Conservation (phyloP, 768 basidiomycete species). For the Mrakia hoshinonis region DNA sequence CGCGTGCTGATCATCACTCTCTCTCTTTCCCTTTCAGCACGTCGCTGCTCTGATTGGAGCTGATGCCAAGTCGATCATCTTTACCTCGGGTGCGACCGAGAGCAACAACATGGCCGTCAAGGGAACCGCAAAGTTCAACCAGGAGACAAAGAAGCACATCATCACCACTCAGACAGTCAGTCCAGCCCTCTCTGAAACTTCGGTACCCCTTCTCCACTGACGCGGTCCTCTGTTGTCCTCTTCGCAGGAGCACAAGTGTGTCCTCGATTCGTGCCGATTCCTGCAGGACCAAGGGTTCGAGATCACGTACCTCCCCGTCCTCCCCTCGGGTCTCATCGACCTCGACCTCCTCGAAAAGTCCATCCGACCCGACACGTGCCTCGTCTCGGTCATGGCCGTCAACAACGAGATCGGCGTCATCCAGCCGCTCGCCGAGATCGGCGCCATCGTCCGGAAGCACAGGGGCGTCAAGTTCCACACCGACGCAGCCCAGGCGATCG, state of each 20-base stretch:
- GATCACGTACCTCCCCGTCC: conserved; percentile 92
- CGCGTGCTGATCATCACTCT: neutral
- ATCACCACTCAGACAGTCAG: conserved; percentile 89
- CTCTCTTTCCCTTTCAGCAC: conserved; percentile 47
- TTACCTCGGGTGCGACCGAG: conserved; percentile 97
- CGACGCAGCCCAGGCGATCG: conserved; percentile 90
- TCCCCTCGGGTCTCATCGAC: conserved; percentile 70
- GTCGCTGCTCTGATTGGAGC: conserved; percentile 89
- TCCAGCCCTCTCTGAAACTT: conserved; percentile 25
- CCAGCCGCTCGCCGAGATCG: conserved; percentile 92
- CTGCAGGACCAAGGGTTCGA: conserved; percentile 95
- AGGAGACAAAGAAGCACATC: conserved; percentile 69
- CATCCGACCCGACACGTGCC: conserved; percentile 74
- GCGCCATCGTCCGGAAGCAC: conserved; percentile 65
- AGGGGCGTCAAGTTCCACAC: conserved; percentile 92
- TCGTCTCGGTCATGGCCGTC: conserved; percentile 97
- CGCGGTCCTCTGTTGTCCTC: neutral
- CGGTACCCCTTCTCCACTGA: neutral
- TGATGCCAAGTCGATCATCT: conserved; percentile 87
- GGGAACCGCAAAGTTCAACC: conserved; percentile 85
- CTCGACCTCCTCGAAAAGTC: conserved; percentile 71
- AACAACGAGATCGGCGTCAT: conserved; percentile 99
- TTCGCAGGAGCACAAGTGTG: conserved; percentile 90
- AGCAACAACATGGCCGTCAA: conserved; percentile 97
- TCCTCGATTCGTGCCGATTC: conserved; percentile 92